Evolutionary conservation across 2,329 filamentous ascomycete species (phyloP), one percentile per base, ranked within the genome.

Genomic region (Tolypocladium capitatum): DNA sequence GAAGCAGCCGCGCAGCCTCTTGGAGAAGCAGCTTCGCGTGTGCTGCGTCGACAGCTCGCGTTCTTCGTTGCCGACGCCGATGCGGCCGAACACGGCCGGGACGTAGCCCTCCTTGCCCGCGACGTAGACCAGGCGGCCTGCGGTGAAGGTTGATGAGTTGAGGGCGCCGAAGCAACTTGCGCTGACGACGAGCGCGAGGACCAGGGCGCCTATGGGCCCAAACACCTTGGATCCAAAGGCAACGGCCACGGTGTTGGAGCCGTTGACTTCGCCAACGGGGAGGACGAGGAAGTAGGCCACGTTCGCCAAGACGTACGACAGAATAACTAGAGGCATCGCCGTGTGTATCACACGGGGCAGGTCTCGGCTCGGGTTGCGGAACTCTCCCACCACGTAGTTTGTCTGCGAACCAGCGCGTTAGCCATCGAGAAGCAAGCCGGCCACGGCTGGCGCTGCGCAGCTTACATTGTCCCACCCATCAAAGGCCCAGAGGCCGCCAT

Each of bases 391-490:
- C 7, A 98, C 92, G 60, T 96, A 98, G 67, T 96, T 98, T 52
- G 91, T 94, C 87, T 92, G 53, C 9, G 38, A 10, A 38, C 13
- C 33, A 33, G 35, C 53, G 66, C 6, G 32, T 47, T 32, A 47
- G 46, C 24, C 31, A 43, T 5, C 16, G 24, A 2, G 14, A 32
- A n/a, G 13, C 13, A 16, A 32, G 3, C 5, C 10, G 10, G 5
- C 11, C 24, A 2, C 5, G 5, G 38, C 36, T 14, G 27, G 14
- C n/a, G 30, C 4, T 13, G 20, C n/a, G n/a, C 46, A 16, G 73
- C 84, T 70, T 69, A 92, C 88, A 64, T 98, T 98, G 63, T 98
- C 92, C 92, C 92, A 98, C 30, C 92, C 92, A 62, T 98, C 92
- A 67, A 92, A 98, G 1, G 92, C 92, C 92, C 92, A 98, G 5